These are phyloP conservation scores for Serendipita sp. DNA, from an alignment of 768 basidiomycete species.

Conservation along the genomic window DNA sequence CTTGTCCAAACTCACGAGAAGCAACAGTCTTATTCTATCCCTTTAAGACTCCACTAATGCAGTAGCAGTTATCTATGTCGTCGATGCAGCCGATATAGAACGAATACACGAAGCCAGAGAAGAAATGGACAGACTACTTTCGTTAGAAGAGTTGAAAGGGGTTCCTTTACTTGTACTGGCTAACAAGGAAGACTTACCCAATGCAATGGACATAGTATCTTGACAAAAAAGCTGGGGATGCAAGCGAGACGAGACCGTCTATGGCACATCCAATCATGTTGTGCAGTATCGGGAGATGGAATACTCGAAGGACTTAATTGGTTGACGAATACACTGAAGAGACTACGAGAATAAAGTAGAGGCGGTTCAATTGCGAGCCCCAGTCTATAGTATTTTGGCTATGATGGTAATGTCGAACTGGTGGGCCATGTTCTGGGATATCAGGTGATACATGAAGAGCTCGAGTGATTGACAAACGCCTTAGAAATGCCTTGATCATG, in stretches of 20 bases:
- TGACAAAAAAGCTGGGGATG: background rate
- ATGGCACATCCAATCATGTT: constrained; percentile 1
- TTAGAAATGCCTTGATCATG: background rate
- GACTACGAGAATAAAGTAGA: background rate
- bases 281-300: constrained; percentile 96
- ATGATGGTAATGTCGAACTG: no score
- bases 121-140: constrained; percentile 28
- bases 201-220: background rate
- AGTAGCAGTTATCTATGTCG: constrained; percentile 45
- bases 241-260: background rate
- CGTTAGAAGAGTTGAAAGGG: constrained; percentile 22
- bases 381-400: no score
- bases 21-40: no score
- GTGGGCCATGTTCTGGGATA: no score
- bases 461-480: constrained; percentile 66
- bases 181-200: constrained; percentile 5
- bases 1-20: background rate
- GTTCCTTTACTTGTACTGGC: constrained; percentile 24
- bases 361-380: no score
- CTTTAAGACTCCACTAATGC: background rate
- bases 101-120: constrained; percentile 38
- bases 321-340: constrained; percentile 30
- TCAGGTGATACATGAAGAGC: constrained; percentile 89
- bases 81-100: constrained; percentile 38
- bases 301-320: constrained; percentile 97